Base-by-base conservation (phyloP, 148 eudicot genomes). In the Chenopodium formosanum region DNA sequence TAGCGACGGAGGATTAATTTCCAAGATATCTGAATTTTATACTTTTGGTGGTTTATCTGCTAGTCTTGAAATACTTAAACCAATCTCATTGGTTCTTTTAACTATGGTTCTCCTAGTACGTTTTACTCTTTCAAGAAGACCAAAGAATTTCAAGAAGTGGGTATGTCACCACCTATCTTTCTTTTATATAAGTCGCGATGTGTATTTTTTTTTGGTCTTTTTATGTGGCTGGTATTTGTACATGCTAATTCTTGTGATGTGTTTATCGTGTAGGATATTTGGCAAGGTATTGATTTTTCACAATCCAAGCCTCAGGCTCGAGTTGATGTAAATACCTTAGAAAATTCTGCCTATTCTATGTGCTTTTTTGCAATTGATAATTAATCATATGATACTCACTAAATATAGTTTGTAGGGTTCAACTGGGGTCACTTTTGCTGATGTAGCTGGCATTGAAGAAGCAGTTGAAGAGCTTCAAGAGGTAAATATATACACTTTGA, bases 401-500 rank as follows among this genome's bases (percentile, higher is more conserved):
- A 14, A 52, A 31, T 25, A 50, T 70, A 75, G 78, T 25, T 74
- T 73, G 23, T 82, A 95, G 98, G 98, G 97, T 67, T 93, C 97
- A 78, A 95, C 97, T 79, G 96, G 98, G 84, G 97, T 93, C 84
- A 90, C 87, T 73, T 93, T 95, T 83, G 85, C 81, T 82, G 98
- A 95, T 87, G 98, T 95, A 80, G 98, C 98, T 7, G 98, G 98
- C 56, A 91, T 95, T 84, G 97, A 95, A 78, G 97, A 91, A 80
- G 98, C 97, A 56, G 97, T 95, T 66, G 97, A 95, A 87, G 98
- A 95, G 84, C 98, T 95, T 82, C 94, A 91, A 84, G 98, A 95
- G 96, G 98, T 93, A 79, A 9, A 46, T 58, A 47, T 50, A 19
- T 16, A 16, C 64, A 4, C 10, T 23, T 56, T 53, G 48, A 12